Conservation (phyloP, 768 basidiomycete genomes). For the Podaxis mareebaensis region DNA sequence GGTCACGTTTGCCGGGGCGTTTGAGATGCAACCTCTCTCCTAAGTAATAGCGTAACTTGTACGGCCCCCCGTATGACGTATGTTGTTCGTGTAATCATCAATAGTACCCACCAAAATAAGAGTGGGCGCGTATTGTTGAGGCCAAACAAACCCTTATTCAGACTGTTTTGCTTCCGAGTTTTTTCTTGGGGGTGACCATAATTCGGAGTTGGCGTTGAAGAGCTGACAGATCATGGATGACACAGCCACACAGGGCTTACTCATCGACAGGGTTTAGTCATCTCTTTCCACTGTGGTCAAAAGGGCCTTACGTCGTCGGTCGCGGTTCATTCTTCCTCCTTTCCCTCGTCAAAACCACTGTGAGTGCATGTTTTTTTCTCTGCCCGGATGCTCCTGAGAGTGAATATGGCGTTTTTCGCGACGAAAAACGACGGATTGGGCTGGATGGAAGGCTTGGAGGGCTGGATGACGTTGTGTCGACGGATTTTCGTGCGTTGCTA, state of each 20-base stretch:
- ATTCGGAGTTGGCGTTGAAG: not conserved
- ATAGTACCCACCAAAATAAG: no score
- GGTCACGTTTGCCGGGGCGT: not conserved
- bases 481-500: not conserved
- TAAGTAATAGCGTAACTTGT: no score
- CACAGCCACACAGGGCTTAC: slow-evolving; percentile 13
- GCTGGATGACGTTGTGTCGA: slow-evolving; percentile 18
- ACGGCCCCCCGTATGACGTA: no score
- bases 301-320: not conserved
- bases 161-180: no score
- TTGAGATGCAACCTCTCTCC: not conserved
- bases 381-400: not conserved
- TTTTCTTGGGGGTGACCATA: no score
- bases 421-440: slow-evolving; percentile 7
- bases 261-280: slow-evolving; percentile 7
- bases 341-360: slow-evolving; percentile 17
- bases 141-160: no score
- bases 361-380: slow-evolving; percentile 20
- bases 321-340: not conserved
- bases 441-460: slow-evolving; percentile 8
- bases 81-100: no score
- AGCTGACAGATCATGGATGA: not conserved
- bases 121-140: no score
- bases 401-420: not conserved
- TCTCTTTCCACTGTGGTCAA: not conserved